phyloP scores from a whole-genome alignment of 352 stramenopile species.

The Phytophthora crassamura region DNA sequence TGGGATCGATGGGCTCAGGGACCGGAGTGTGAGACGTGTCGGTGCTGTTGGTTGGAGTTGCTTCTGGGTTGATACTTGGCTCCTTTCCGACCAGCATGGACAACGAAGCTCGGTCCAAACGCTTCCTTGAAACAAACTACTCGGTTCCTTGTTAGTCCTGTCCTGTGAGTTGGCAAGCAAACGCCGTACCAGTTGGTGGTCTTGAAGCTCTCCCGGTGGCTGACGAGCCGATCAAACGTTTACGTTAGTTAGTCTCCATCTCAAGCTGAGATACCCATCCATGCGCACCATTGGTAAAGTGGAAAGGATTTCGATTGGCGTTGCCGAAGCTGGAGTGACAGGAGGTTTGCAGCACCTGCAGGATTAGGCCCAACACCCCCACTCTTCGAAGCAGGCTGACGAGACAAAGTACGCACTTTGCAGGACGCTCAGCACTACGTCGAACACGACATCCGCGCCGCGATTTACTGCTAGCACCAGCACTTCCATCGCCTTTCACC shows the following conservation, averaged over 20 bases:
- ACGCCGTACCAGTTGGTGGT: constrained; percentile 34
- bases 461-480: constrained; percentile 40
- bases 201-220: constrained; percentile 23
- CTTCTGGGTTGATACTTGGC: background rate
- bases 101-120: constrained; percentile 15
- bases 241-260: background rate
- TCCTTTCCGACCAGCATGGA: constrained; percentile 9
- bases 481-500: constrained; percentile 39
- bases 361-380: no score
- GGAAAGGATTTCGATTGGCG: constrained; percentile 37
- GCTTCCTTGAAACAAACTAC: constrained; percentile 31
- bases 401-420: constrained; percentile 29
- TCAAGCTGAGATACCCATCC: background rate
- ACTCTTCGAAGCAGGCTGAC: no score
- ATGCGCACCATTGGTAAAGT: constrained; percentile 35
- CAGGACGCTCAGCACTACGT: constrained; percentile 34
- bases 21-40: background rate
- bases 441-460: constrained; percentile 23
- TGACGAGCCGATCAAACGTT: background rate
- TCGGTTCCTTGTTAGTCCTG: no score
- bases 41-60: background rate
- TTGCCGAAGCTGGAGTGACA: constrained; percentile 27
- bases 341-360: no score
- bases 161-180: no score
- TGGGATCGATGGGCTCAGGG: constrained; percentile 7